A percentile compares a stretch with the other conserved stretches of the same genome.
Conservation (phyloP, 1,284 basidiomycete species). For the Melampsora americana region DNA sequence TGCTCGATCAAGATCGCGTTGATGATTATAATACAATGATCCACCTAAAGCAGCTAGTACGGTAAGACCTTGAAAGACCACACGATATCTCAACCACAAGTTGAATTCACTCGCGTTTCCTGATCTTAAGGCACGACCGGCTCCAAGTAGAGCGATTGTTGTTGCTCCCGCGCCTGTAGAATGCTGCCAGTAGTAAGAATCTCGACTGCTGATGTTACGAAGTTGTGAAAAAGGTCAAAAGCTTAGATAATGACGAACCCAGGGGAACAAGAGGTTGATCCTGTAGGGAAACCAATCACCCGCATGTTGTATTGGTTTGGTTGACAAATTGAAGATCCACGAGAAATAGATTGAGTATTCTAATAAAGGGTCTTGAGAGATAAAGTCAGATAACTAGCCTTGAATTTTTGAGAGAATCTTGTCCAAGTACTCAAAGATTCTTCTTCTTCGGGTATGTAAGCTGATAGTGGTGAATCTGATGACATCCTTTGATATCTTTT, state of each 20-base stretch:
- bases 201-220: too few relatives aligned
- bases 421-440: neutral
- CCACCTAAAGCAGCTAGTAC: slow-evolving; percentile 36
- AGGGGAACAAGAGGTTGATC: slow-evolving; percentile 11
- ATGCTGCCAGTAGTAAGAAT: neutral
- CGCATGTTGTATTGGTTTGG: neutral
- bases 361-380: neutral
- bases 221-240: too few relatives aligned
- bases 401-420: slow-evolving; percentile 5
- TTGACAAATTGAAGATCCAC: neutral
- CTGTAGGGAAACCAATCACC: neutral
- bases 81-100: slow-evolving; percentile 26
- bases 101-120: slow-evolving; percentile 29
- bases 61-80: slow-evolving; percentile 36
- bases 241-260: neutral
- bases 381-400: neutral
- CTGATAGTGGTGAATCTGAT: neutral
- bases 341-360: neutral
- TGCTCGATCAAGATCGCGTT: slow-evolving; percentile 6
- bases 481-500: too few relatives aligned
- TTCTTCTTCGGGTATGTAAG: neutral
- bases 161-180: slow-evolving; percentile 33
- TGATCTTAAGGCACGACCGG: slow-evolving; percentile 16
- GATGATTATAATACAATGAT: slow-evolving; percentile 31
- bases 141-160: slow-evolving; percentile 32